Evolutionary conservation across 768 basidiomycete species (phyloP).

Genomic region (Termitomyces sp.): DNA sequence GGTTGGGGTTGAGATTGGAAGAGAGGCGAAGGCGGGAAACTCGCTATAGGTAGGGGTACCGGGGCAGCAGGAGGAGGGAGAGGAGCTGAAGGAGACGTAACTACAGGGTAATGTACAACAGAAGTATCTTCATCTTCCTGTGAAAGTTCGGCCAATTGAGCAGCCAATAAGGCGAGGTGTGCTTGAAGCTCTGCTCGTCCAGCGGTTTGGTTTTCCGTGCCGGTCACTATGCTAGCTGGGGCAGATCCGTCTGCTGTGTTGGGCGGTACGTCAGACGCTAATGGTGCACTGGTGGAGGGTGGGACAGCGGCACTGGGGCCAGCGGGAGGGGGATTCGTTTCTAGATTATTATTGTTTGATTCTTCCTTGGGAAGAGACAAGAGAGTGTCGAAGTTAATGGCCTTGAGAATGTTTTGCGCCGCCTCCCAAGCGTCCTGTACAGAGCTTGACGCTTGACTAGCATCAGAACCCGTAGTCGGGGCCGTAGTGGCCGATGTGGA

Average conservation of each 20-base stretch:
- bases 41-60: constrained; percentile 1
- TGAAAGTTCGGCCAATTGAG: constrained; percentile 67
- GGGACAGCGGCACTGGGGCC: constrained; percentile 1
- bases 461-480: constrained; percentile 14
- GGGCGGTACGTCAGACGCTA: background rate
- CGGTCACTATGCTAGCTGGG: background rate
- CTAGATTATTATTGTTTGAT: constrained; percentile 18
- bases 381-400: constrained; percentile 67
- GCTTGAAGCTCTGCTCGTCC: constrained; percentile 67
- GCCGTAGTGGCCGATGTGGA: constrained; percentile 10
- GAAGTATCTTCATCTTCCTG: constrained; percentile 34
- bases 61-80: background rate
- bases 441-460: constrained; percentile 30
- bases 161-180: constrained; percentile 68
- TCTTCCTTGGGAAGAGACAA: constrained; percentile 39
- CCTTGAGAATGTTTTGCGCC: constrained; percentile 73
- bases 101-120: constrained; percentile 13
- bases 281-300: background rate
- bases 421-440: constrained; percentile 72
- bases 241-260: background rate
- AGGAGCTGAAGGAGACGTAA: background rate
- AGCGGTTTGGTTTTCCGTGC: constrained; percentile 5
- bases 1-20: background rate
- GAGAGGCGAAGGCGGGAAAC: background rate
- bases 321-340: constrained; percentile 1